phyloP scores from a whole-genome alignment of 108 stramenopile species.

The Nitzschia sp. region DNA sequence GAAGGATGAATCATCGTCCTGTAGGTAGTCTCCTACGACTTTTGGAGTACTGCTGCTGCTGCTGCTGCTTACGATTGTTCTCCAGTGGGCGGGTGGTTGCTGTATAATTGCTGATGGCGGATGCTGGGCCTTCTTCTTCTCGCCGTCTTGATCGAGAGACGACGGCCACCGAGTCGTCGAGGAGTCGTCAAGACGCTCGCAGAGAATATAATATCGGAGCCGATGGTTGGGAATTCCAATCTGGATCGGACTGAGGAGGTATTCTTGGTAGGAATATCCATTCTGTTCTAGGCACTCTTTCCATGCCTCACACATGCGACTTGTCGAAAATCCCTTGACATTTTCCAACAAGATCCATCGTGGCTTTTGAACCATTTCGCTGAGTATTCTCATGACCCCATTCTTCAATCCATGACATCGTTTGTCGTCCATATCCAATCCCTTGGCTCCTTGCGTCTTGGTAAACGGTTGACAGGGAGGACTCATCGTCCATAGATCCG shows the following conservation, averaged over 20 bases:
- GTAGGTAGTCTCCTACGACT: constrained; percentile 13
- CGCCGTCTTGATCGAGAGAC: too few relatives aligned
- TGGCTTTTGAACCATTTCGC: constrained; percentile 9
- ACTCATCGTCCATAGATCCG: constrained; percentile 50
- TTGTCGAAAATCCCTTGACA: constrained; percentile 42
- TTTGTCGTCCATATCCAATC: constrained; percentile 41
- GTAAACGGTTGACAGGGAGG: constrained; percentile 66
- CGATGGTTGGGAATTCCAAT: constrained; percentile 57
- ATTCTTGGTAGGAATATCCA: constrained; percentile 34
- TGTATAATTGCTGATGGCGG: background rate
- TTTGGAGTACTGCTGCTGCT: background rate
- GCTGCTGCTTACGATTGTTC: background rate
- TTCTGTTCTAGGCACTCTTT: constrained; percentile 24
- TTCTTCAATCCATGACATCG: constrained; percentile 38
- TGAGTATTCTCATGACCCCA: constrained; percentile 26
- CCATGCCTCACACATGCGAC: constrained; percentile 25
- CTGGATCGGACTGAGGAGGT: constrained; percentile 37
- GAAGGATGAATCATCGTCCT: background rate
- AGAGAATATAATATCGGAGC: constrained; percentile 44
- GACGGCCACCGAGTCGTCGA: constrained; percentile 16
- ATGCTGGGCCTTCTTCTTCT: background rate
- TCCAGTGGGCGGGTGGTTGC: background rate
- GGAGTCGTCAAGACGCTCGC: constrained; percentile 32
- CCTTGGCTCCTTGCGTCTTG: constrained; percentile 34
- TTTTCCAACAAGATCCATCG: constrained; percentile 55